Conservation (phyloP, 2,329 filamentous ascomycete species). For the Fusarium cyanostomum region DNA sequence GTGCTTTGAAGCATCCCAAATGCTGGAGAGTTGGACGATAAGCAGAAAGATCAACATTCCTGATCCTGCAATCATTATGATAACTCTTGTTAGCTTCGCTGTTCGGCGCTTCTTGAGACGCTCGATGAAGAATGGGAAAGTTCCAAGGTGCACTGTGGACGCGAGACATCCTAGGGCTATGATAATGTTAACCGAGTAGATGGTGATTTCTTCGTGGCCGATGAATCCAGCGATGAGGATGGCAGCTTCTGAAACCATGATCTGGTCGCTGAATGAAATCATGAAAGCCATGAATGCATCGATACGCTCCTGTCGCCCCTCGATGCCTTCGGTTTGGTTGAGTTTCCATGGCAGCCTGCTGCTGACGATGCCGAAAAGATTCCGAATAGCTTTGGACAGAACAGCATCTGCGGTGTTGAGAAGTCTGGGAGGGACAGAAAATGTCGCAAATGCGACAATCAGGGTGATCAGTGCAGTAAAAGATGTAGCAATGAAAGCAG, state of each 20-base stretch:
- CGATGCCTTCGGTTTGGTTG: neutral
- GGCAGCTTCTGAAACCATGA: neutral
- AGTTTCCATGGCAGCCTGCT: neutral
- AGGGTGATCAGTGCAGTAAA: neutral
- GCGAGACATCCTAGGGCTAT: neutral
- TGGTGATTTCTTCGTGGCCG: neutral
- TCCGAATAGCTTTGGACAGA: neutral
- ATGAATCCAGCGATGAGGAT: neutral
- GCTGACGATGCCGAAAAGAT: rapidly evolving
- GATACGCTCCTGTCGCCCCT: neutral
- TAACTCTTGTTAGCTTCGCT: neutral
- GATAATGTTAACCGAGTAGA: slow-evolving; percentile 3
- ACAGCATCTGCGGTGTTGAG: neutral
- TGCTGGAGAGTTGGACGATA: neutral
- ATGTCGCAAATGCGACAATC: neutral
- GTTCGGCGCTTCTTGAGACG: neutral
- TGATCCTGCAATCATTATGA: neutral
- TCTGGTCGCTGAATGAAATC: slow-evolving; percentile 1
- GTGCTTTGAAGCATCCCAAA: neutral
- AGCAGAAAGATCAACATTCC: neutral
- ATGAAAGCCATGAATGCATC: slow-evolving; percentile 1
- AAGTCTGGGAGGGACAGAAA: neutral
- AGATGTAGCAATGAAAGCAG: slow-evolving; percentile 1
- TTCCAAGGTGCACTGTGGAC: neutral
- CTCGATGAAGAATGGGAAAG: neutral